A percentile compares a stretch with the other conserved stretches of the same genome.
phyloP scores from a whole-genome alignment of 768 basidiomycete genomes.

The Tricholoma saponaceum region DNA sequence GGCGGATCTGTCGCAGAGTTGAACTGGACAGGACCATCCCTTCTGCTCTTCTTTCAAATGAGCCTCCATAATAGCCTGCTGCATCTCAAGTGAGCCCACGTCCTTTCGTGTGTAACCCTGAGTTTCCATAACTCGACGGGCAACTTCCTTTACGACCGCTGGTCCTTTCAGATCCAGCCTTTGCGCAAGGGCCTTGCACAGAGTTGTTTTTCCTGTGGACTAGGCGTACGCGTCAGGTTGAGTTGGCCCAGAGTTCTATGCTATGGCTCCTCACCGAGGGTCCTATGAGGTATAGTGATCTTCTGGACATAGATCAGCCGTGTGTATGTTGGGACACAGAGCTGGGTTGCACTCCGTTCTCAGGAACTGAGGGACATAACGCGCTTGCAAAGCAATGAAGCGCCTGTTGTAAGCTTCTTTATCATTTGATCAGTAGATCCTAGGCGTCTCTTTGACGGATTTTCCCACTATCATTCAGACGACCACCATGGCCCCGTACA shows the following conservation, averaged over 20 bases:
- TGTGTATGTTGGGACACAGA: background rate
- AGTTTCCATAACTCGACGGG: constrained; percentile 49
- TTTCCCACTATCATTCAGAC: constrained; percentile 6
- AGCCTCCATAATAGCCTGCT: constrained; percentile 54
- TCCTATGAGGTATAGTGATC: constrained; percentile 43
- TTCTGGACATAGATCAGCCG: constrained; percentile 8
- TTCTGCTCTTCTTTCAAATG: constrained; percentile 45
- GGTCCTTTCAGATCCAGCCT: constrained; percentile 32
- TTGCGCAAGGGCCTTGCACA: constrained; percentile 48
- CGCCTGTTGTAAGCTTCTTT: constrained; percentile 6
- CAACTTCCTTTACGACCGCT: constrained; percentile 57
- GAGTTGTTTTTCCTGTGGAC: constrained; percentile 70
- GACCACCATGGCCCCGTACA: constrained; percentile 30
- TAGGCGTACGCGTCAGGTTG: constrained; percentile 15
- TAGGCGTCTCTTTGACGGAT: constrained; percentile 6
- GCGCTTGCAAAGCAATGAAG: constrained; percentile 7
- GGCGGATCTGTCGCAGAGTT: constrained; percentile 62
- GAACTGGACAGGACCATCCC: constrained; percentile 20
- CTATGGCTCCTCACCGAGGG: constrained; percentile 37
- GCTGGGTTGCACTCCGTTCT: background rate
- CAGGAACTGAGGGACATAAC: background rate
- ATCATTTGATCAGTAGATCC: constrained; percentile 10
- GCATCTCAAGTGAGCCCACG: constrained; percentile 53
- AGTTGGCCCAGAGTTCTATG: background rate
- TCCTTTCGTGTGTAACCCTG: constrained; percentile 52